Base-by-base conservation (phyloP, 257 asterid genomes). In the Ilex aquifolium region DNA sequence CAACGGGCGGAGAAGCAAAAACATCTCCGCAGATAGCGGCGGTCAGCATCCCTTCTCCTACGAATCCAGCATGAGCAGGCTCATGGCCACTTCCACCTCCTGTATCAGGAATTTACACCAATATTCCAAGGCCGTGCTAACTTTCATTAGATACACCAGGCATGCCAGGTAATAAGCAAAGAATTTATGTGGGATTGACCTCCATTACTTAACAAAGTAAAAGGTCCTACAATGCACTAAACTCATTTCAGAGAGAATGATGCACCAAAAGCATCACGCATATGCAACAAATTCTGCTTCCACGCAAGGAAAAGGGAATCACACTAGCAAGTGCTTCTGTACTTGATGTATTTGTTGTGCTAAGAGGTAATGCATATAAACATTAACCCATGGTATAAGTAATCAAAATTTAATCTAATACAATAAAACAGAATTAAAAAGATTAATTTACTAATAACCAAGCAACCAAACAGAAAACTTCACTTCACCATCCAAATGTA, bases 31-130 rank as follows among this genome's bases (percentile, higher is more conserved):
- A 92, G 64, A 92, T 81, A 61, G 99, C 97, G 61, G 99, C 97
- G 44, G 99, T 92, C 77, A 92, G 84, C 99, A 92, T 92, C 67
- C 99, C 99, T 77, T 92, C 95, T 78, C 99, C 99, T 62, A 92
- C 97, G 83, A 80, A 92, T 78, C 99, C 99, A 67, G 96, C 99
- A 75, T 90, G 93, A 69, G 96, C 93, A 65, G 99, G 99, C 81
- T 92, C 99, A 21, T 92, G 99, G 61, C 99, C 99, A 75, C 97
- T 92, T 75, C 99, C 99, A 66, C 97, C 99, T 66, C 99, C 99
- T 92, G 85, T 62, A 50, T 65, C 62, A 72, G 49, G 44, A 67
- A 57, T 60, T 66, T 36, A 69, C 13, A 46, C 36, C 68, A 70
- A 56, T 21, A 65, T 17, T 44, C 29, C 31, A 40, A 63, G 60